Evolutionary conservation across 495 filamentous ascomycete species (phyloP).

Genomic region (Neurospora hispaniola): DNA sequence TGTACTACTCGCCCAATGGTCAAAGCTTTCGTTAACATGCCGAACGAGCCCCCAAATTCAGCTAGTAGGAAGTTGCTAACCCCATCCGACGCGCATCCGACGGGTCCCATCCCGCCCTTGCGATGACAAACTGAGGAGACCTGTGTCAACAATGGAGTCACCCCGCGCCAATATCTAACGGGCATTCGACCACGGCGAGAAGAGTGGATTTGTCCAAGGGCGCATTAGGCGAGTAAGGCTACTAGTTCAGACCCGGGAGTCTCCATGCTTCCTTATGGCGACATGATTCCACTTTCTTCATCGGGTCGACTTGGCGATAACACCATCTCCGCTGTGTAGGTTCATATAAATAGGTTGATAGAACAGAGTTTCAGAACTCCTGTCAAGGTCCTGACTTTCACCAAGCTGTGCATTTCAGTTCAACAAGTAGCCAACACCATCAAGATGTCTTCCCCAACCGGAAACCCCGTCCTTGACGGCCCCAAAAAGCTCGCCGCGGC

Average conservation of each 20-base stretch:
- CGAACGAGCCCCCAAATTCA: not conserved
- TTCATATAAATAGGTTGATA: not conserved
- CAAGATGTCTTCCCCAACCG: not conserved
- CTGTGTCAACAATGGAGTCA: slow-evolving; percentile 5
- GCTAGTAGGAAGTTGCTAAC: not conserved
- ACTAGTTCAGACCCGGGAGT: not conserved
- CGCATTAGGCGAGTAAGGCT: not conserved
- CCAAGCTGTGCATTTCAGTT: not conserved
- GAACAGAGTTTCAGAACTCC: not conserved
- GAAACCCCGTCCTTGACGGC: slow-evolving; percentile 6
- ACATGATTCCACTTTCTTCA: not conserved
- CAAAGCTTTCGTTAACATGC: not conserved
- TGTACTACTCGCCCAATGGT: not conserved
- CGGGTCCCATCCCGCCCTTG: slow-evolving; percentile 6
- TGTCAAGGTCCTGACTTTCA: not conserved
- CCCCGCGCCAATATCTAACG: slow-evolving; percentile 10
- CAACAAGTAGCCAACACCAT: not conserved
- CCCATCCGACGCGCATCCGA: not conserved
- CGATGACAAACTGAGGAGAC: slow-evolving; percentile 6
- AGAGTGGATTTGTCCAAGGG: not conserved
- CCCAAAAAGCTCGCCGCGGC: slow-evolving; percentile 17
- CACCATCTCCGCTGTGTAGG: not conserved
- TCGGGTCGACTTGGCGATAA: not conserved
- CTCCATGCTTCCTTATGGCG: not conserved
- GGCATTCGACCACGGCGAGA: not conserved